phyloP scores from a whole-genome alignment of 176 grass and related monocot species.

The Puccinellia tenuiflora region DNA sequence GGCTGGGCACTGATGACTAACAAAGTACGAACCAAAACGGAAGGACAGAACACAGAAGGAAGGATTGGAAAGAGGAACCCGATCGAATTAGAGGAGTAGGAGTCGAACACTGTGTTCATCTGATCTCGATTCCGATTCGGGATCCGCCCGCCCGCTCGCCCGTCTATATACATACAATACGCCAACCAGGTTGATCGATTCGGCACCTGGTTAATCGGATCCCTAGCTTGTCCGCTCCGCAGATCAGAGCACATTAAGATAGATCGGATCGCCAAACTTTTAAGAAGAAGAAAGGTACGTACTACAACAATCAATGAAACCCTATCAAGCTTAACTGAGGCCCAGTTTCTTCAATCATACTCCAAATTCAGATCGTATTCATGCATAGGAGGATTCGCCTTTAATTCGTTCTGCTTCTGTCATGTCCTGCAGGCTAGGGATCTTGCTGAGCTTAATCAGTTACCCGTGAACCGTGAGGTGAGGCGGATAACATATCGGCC shows the following conservation, averaged over 20 bases:
- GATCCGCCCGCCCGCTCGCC: not conserved
- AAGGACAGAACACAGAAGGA: no score
- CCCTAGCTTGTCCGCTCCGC: not conserved
- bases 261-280: not conserved
- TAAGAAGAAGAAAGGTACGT: not conserved
- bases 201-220: not conserved
- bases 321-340: not conserved
- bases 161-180: not conserved
- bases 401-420: not conserved
- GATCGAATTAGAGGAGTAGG: not conserved
- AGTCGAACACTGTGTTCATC: not conserved
- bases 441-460: not conserved
- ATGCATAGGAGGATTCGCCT: not conserved
- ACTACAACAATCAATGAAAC: not conserved
- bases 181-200: not conserved
- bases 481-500: no score
- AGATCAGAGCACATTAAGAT: not conserved
- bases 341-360: not conserved
- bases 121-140: not conserved
- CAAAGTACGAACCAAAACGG: no score
- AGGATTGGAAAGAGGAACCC: not conserved
- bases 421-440: not conserved
- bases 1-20: no score
- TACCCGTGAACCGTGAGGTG: not conserved
- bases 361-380: not conserved